Evolutionary conservation across 331 rosid genomes (phyloP).

Genomic region (Arachis monticola): DNA sequence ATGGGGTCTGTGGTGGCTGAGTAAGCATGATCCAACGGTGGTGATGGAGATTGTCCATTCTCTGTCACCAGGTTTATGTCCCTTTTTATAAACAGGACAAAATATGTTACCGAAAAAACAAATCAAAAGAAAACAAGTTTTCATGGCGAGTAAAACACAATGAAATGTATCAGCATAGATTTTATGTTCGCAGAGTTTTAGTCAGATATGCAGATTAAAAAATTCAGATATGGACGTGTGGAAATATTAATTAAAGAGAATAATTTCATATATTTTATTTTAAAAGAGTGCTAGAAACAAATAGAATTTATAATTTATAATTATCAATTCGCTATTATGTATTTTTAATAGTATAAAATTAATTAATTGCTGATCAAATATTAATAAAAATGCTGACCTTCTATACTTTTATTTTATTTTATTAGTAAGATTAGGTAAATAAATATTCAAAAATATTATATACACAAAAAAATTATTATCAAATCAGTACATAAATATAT

Average conservation of each 20-base stretch:
- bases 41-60: slow-evolving; percentile 34
- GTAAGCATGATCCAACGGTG: slow-evolving; percentile 33
- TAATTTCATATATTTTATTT: neutral
- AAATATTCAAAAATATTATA: too few relatives aligned
- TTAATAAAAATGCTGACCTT: too few relatives aligned
- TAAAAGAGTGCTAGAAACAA: too few relatives aligned
- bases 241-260: neutral
- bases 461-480: too few relatives aligned
- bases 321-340: too few relatives aligned
- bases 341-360: too few relatives aligned
- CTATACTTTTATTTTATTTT: too few relatives aligned
- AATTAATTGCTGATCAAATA: too few relatives aligned
- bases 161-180: neutral
- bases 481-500: too few relatives aligned
- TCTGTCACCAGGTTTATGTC: neutral
- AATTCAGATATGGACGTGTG: neutral
- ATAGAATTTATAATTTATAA: too few relatives aligned
- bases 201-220: neutral
- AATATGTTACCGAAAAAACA: neutral
- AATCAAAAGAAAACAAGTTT: neutral
- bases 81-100: neutral
- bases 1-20: slow-evolving; percentile 18
- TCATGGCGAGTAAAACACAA: neutral
- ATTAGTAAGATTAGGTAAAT: too few relatives aligned
- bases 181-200: neutral